Evolutionary conservation across 2,329 filamentous ascomycete species (phyloP).

Genomic region (Pseudopyrenochaeta lycopersici): DNA sequence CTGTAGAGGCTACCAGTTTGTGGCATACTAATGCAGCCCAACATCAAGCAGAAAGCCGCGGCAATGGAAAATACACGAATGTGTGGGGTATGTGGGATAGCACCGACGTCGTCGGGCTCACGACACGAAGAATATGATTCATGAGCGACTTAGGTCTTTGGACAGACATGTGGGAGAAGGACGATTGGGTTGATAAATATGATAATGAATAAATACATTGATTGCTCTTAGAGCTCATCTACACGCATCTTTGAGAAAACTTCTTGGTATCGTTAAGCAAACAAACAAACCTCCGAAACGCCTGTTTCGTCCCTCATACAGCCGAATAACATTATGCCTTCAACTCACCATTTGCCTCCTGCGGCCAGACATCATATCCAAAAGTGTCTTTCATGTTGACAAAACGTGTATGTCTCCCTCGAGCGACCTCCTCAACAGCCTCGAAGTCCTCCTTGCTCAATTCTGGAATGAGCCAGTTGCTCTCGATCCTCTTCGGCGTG

Average conservation of each 20-base stretch:
- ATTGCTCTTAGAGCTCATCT: constrained; percentile 18
- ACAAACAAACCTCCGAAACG: constrained; percentile 11
- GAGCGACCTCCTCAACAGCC: constrained; percentile 70
- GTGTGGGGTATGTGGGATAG: no score
- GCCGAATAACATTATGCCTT: constrained; percentile 23
- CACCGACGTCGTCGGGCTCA: no score
- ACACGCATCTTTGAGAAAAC: constrained; percentile 19
- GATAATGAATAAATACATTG: neutral
- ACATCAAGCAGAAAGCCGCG: no score
- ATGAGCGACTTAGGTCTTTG: no score
- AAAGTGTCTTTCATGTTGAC: constrained; percentile 87
- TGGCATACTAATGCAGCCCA: no score
- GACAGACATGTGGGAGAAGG: neutral
- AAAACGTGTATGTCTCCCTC: constrained; percentile 73
- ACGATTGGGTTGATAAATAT: neutral
- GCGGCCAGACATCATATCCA: constrained; percentile 71
- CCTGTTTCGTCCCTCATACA: neutral
- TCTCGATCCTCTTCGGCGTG: constrained; percentile 54
- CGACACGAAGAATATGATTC: no score
- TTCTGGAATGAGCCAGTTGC: constrained; percentile 71
- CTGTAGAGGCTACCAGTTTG: no score
- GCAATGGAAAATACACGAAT: no score
- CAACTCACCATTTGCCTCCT: constrained; percentile 46
- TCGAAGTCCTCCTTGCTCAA: constrained; percentile 64
- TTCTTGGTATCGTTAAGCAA: constrained; percentile 37